A percentile compares a stretch with the other conserved stretches of the same genome.
These are phyloP conservation scores for Neotropicomus parvogracilis DNA, from an alignment of 1,284 basidiomycete genomes.

Conservation along the genomic window DNA sequence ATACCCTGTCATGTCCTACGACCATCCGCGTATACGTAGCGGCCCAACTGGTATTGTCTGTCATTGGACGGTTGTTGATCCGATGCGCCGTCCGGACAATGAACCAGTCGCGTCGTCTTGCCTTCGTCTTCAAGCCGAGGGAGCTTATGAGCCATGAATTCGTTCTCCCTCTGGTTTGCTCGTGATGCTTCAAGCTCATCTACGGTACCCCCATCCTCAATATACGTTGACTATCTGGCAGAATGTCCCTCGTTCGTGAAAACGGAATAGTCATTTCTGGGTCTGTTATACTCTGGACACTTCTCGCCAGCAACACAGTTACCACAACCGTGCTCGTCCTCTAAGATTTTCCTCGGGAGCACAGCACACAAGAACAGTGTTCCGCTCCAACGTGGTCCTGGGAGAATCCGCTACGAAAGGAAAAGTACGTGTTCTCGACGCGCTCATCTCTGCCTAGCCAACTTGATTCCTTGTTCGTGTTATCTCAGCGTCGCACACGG, in stretches of 20 bases:
- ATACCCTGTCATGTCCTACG: too few relatives aligned
- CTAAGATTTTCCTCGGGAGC: background rate
- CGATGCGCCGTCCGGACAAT: too few relatives aligned
- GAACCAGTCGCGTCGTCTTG: too few relatives aligned
- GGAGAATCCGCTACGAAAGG: constrained; percentile 7
- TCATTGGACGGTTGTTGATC: too few relatives aligned
- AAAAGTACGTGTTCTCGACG: background rate
- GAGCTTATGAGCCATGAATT: too few relatives aligned
- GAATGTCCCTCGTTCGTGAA: background rate
- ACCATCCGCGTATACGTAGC: too few relatives aligned
- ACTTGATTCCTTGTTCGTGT: background rate
- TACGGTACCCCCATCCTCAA: too few relatives aligned
- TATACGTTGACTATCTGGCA: too few relatives aligned
- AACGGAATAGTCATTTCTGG: background rate
- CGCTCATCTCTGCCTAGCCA: background rate
- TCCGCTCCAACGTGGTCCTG: constrained; percentile 12
- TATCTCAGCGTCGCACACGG: background rate
- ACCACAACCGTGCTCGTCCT: background rate
- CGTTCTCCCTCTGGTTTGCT: too few relatives aligned
- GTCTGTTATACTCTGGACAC: background rate
- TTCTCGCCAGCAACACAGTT: background rate
- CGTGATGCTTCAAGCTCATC: too few relatives aligned
- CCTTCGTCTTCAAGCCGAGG: too few relatives aligned
- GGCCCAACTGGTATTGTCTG: too few relatives aligned
- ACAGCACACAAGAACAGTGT: constrained; percentile 1